Evolutionary conservation across 2,329 filamentous ascomycete species (phyloP), one percentile per base, ranked within the genome.

Genomic region (Fusarium globosum): DNA sequence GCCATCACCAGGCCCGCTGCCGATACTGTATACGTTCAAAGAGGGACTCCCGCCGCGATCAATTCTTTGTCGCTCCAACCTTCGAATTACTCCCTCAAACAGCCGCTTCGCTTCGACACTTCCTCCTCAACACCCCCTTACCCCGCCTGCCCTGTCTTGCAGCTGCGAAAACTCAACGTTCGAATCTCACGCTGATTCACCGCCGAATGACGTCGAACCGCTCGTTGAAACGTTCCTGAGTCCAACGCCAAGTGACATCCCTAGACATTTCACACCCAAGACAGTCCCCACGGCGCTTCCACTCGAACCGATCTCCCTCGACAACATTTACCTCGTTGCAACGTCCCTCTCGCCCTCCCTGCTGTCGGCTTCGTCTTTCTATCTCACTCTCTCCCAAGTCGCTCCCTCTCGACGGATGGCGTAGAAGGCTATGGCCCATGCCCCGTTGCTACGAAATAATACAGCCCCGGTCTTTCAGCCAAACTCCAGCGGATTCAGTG

Each of bases 401-500:
- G 57, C 57, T 46, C 53, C 51, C 56, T 51, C 60, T 56, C 71
- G 72, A 79, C 83, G 83, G 78, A 86, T 85, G 85, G 84, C 82
- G 77, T 82, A 80, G 71, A 78, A 83, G 82, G 84, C 80, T 78
- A 90, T 90, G 88, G 88, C 88, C 81, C 86, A 89, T 86, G 87
- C 88, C 83, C 86, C 88, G 77, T 83, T 90, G 75, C 80, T 89
- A 77, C 85, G 88, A 87, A 89, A 86, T 78, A 88, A 88, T 78
- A 90, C 88, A 78, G 84, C 87, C 76, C 87, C 88, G 79, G 83
- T 86, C 79, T 89, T 89, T 78, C 82, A 85, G 78, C 80, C 84
- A 77, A 83, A 83, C 76, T 81, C 85, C 76, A 85, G 85, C 80
- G 81, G 82, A 80, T 83, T 85, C 78, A 82, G 84, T 74, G 81